Percentiles rank a stretch among this genome's conserved stretches.
These are phyloP conservation scores for Mortierella sp. DNA, from an alignment of 371 early-diverging fungal genomes.

Conservation along the genomic window DNA sequence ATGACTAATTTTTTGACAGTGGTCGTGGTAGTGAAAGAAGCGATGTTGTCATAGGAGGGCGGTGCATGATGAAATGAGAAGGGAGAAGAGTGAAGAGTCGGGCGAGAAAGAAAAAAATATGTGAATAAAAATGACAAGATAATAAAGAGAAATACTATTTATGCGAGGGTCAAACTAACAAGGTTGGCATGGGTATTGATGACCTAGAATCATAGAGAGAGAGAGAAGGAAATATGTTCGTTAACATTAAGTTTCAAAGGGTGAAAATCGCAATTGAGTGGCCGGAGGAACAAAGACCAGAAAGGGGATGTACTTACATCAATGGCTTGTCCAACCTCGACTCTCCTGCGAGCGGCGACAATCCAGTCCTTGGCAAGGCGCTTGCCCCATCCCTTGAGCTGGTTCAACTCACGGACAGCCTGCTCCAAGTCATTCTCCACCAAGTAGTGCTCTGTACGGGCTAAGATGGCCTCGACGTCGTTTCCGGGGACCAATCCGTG, in stretches of 20 bases:
- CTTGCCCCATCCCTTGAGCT: constrained; percentile 95
- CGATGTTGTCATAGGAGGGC: constrained; percentile 53
- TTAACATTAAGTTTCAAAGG: neutral
- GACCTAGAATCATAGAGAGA: constrained; percentile 53
- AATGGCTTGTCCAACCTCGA: constrained; percentile 94
- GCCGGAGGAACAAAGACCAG: neutral
- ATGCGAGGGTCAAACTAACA: constrained; percentile 65
- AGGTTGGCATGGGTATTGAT: constrained; percentile 75
- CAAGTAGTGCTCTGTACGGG: constrained; percentile 86
- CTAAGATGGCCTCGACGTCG: constrained; percentile 92
- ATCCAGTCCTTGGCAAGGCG: constrained; percentile 94
- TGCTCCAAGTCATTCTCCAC: constrained; percentile 85
- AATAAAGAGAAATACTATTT: constrained; percentile 18
- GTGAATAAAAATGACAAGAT: neutral
- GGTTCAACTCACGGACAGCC: constrained; percentile 95
- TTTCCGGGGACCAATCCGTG: constrained; percentile 89
- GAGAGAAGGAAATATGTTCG: neutral
- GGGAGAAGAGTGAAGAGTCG: constrained; percentile 45
- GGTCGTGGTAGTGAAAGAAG: neutral
- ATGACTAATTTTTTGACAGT: neutral
- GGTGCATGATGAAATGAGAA: neutral
- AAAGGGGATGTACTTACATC: constrained; percentile 64
- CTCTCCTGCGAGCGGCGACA: constrained; percentile 81
- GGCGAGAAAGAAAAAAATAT: constrained; percentile 16
- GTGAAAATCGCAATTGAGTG: too few relatives aligned